phyloP scores from a whole-genome alignment of 2,329 filamentous ascomycete genomes.

The Neofusicoccum sp. region DNA sequence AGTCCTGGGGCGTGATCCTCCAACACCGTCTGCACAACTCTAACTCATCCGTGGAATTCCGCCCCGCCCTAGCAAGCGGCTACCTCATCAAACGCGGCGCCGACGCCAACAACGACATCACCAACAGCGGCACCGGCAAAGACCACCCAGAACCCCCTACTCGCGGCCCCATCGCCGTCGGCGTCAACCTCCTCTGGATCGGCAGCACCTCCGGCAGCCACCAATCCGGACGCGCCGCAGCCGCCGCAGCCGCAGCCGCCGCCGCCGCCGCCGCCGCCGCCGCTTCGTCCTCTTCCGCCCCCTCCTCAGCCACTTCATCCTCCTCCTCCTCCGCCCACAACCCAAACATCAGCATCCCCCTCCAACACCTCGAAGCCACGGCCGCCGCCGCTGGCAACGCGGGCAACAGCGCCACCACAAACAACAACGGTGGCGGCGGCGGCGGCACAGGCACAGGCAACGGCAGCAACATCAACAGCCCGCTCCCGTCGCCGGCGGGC shows the following conservation, averaged over 20 bases:
- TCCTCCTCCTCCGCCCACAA: not conserved
- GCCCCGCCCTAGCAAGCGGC: conserved; percentile 41
- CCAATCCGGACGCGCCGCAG: not conserved
- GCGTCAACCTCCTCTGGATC: conserved; percentile 46
- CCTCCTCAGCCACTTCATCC: not conserved
- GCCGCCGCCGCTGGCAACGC: conserved; percentile 19
- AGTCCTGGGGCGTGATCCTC: conserved; percentile 72
- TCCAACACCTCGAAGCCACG: conserved; percentile 22
- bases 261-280: not conserved
- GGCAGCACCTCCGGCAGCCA: conserved; percentile 30
- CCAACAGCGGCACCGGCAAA: conserved; percentile 1
- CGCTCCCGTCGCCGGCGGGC: conserved; percentile 14
- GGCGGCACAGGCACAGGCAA: not conserved
- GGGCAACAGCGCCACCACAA: not conserved
- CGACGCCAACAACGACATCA: not conserved
- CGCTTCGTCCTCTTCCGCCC: not conserved
- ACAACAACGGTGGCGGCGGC: not conserved
- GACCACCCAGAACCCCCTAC: conserved; percentile 25
- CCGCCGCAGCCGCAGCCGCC: not conserved
- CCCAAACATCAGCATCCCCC: conserved; percentile 18
- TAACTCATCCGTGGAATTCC: conserved; percentile 33
- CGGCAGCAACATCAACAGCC: conserved; percentile 5
- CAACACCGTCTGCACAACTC: conserved; percentile 54
- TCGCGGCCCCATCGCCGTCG: conserved; percentile 35
- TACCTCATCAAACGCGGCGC: conserved; percentile 45